Evolutionary conservation across 1,284 basidiomycete genomes (phyloP), one percentile per base, ranked within the genome.

Genomic region (Austroboletus olivaceoglutinosus): DNA sequence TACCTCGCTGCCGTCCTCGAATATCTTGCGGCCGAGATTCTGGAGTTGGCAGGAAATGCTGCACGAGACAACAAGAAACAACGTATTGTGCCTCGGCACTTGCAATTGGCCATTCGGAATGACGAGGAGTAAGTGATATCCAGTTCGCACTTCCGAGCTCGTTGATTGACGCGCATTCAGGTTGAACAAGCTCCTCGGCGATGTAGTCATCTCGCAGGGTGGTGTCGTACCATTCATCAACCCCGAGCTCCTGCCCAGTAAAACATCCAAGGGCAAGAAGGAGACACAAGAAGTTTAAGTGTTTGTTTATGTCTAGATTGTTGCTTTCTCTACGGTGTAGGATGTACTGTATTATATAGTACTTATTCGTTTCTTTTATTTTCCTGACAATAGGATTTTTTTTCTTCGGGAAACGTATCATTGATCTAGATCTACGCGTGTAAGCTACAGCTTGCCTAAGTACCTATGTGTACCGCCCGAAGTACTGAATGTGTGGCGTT

Each of bases 21-120:
- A 69, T 91, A 93, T 72, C 82, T 93, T 55, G 86, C 89, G 45
- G 91, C 91, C 52, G 91, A 93, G 70, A 93, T 93, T 70, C 86
- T 93, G 62, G 91, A 93, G 73, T 77, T 93, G 38, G 91, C 91
- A 56, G 91, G 91, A 62, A 93, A 92, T 73, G 91, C 89, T 50
- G 85, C 83, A 49, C 81, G 86, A 57, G 86, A 88, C 71, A 89
- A 89, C 77, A 90, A 89, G 80, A 86, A 93, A 79, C 88, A 90
- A 66, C 91, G 91, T 85, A 93, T 94, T 68, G 89, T 93, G 15
- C 92, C 92, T 53, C 84, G 92, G 69, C 91, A 94, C 73, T 70
- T 94, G 52, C 91, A 93, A 70, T 86, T 94, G 56, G 92, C 91
- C 60, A 92, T 95, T 72, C 82, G 91, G 60, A 91, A 91, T 70